phyloP scores from a whole-genome alignment of 768 basidiomycete species.

The Naganishia randhawae region DNA sequence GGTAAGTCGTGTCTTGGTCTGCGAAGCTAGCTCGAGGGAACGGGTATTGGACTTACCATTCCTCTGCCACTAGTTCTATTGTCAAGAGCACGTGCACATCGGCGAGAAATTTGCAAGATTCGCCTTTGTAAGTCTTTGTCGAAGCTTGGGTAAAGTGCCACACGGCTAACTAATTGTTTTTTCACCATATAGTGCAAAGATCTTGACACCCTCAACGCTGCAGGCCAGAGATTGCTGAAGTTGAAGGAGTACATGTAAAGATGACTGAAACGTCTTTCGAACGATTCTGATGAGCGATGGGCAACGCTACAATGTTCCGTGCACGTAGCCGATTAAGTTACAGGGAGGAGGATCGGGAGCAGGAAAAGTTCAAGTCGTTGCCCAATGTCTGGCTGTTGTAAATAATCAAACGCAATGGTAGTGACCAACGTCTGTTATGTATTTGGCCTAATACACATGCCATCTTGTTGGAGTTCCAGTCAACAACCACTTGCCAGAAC shows the following conservation, averaged over 20 bases:
- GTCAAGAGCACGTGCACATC: conserved; percentile 74
- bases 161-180: neutral
- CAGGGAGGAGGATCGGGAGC: no score
- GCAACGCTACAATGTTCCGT: no score
- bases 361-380: no score
- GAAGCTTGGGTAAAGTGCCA: neutral
- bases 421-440: no score
- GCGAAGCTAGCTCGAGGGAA: neutral
- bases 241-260: conserved; percentile 63
- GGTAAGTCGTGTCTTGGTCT: conserved; percentile 55
- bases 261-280: neutral
- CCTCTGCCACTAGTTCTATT: conserved; percentile 70
- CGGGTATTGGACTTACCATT: neutral
- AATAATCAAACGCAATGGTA: no score
- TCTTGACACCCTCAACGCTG: conserved; percentile 70
- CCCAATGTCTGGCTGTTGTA: no score
- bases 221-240: conserved; percentile 74
- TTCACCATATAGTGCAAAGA: conserved; percentile 79
- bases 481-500: no score
- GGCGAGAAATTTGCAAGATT: conserved; percentile 85
- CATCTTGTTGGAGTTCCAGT: no score
- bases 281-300: no score
- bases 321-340: no score
- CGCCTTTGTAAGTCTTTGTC: conserved; percentile 54
- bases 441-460: no score